A percentile compares a stretch with the other conserved stretches of the same genome.
Conservation (phyloP, 257 asterid species). For the Capsicum chinense region DNA sequence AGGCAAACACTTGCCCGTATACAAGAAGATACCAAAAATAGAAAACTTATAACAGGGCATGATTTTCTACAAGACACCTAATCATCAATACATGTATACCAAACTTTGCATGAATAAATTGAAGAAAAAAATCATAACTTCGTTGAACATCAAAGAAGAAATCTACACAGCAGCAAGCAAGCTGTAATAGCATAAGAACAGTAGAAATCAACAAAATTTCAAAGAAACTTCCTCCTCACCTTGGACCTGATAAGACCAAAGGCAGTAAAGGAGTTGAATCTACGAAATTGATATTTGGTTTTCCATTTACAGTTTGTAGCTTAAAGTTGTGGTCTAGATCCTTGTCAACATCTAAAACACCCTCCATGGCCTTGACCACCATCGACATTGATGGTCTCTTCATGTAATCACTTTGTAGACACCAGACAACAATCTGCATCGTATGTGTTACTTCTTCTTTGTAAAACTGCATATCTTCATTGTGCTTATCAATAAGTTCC, state of each 20-base stretch:
- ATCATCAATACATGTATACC: no score
- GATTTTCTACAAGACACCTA: no score
- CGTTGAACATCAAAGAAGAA: background rate
- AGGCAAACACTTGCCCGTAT: no score
- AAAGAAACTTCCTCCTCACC: slow-evolving; percentile 15
- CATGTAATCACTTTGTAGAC: background rate
- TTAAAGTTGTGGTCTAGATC: slow-evolving; percentile 22
- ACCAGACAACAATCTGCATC: slow-evolving; percentile 32
- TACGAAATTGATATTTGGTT: background rate
- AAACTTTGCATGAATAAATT: background rate
- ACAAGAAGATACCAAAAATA: no score
- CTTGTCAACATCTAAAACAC: slow-evolving; percentile 25
- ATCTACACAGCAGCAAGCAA: background rate
- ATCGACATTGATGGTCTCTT: slow-evolving; percentile 41
- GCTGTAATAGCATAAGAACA: background rate
- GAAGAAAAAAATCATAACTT: background rate
- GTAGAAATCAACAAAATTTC: background rate
- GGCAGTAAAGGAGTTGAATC: slow-evolving; percentile 30
- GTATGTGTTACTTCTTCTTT: slow-evolving; percentile 26
- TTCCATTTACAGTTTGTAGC: background rate
- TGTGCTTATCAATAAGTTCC: slow-evolving; percentile 34
- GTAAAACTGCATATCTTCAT: slow-evolving; percentile 35
- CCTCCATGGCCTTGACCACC: slow-evolving; percentile 40
- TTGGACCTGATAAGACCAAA: slow-evolving; percentile 24
- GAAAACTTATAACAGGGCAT: no score